phyloP scores from a whole-genome alignment of 2,329 filamentous ascomycete species.

The Penicillium sclerotigenum region DNA sequence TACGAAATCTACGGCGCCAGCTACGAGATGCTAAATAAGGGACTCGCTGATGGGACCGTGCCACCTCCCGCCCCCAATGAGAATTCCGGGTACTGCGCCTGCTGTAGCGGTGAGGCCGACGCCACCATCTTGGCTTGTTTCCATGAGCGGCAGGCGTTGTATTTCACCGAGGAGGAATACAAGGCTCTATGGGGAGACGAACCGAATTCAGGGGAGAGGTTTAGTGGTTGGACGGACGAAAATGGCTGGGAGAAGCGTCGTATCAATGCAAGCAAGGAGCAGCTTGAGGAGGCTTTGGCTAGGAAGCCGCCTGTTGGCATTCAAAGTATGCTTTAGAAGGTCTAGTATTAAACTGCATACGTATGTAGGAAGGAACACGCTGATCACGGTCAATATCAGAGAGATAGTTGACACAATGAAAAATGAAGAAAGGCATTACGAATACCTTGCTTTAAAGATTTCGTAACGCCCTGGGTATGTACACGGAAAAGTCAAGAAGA shows the following conservation, averaged over 20 bases:
- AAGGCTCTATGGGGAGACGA: constrained; percentile 13
- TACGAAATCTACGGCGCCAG: constrained; percentile 12
- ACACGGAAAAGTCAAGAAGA: background rate
- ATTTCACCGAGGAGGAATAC: constrained; percentile 18
- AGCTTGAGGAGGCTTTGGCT: constrained; percentile 13
- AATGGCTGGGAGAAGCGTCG: background rate
- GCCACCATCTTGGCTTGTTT: constrained; percentile 17
- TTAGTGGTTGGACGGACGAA: background rate
- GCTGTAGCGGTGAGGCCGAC: constrained; percentile 19
- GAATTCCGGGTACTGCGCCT: constrained; percentile 11
- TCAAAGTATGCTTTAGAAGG: background rate
- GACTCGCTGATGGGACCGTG: constrained; percentile 8
- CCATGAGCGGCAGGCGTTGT: constrained; percentile 12
- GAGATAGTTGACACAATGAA: background rate
- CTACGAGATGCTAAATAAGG: background rate
- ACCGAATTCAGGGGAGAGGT: background rate
- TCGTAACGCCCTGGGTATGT: background rate
- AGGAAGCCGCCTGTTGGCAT: background rate
- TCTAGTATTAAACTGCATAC: background rate
- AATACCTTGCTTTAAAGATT: background rate
- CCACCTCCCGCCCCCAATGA: background rate
- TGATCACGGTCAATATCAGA: background rate
- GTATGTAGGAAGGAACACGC: background rate
- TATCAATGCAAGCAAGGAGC: constrained; percentile 4
- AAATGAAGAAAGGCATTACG: background rate